A percentile compares a stretch with the other conserved stretches of the same genome.
Evolutionary conservation across 169 alveolate genomes (phyloP).

Genomic region (Cryptosporidium ubiquitum): DNA sequence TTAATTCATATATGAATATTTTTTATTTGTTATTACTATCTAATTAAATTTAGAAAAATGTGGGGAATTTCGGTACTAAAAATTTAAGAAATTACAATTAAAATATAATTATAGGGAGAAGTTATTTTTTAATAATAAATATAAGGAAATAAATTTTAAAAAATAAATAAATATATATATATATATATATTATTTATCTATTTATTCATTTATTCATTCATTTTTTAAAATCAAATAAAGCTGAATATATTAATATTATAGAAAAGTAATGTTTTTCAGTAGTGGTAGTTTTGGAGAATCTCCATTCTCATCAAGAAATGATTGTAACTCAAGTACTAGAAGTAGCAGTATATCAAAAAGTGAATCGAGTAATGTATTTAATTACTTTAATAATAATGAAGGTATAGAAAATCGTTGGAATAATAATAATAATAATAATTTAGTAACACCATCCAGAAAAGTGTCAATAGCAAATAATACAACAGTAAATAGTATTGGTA

Average conservation of each 20-base stretch:
- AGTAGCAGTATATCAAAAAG: conserved; percentile 12
- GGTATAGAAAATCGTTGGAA: conserved; percentile 36
- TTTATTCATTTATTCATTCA: too few species aligned
- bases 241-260: not conserved
- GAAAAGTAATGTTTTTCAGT: conserved; percentile 48
- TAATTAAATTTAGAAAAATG: not conserved
- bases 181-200: not conserved
- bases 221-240: too few species aligned
- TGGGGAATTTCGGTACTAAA: conserved; percentile 8
- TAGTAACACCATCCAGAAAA: conserved; percentile 26
- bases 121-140: too few species aligned
- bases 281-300: conserved; percentile 69
- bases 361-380: not conserved
- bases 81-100: not conserved
- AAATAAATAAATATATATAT: not conserved
- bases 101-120: not conserved
- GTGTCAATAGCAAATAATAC: not conserved
- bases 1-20: too few species aligned
- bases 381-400: conserved; percentile 13
- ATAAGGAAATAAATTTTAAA: too few species aligned
- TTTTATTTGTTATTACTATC: not conserved
- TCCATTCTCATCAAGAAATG: conserved; percentile 65
- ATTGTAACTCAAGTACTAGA: conserved; percentile 33
- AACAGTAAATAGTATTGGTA: conserved; percentile 4
- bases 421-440: not conserved